phyloP scores from a whole-genome alignment of 352 stramenopile species.

The Globisporangium orthogonon region DNA sequence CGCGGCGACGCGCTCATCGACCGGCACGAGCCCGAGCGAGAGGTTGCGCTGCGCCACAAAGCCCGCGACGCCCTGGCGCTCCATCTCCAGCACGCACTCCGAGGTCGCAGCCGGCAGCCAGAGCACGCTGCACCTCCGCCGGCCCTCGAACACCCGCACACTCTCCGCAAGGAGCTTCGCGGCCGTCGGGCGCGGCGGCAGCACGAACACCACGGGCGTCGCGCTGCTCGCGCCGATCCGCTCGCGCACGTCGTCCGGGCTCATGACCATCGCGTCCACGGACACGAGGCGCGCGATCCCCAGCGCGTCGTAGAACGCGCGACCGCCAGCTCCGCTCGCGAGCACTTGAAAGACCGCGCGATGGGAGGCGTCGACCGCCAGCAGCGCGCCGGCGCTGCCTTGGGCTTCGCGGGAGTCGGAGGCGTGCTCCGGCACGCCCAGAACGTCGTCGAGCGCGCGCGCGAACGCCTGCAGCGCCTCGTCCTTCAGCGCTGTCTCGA shows the following conservation, averaged over 20 bases:
- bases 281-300: constrained; percentile 42
- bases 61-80: constrained; percentile 54
- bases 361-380: constrained; percentile 49
- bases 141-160: constrained; percentile 23
- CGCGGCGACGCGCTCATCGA: constrained; percentile 46
- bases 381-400: constrained; percentile 12
- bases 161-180: constrained; percentile 46
- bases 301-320: constrained; percentile 55
- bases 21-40: constrained; percentile 45
- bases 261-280: constrained; percentile 25
- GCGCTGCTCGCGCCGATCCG: constrained; percentile 15
- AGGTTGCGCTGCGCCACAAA: constrained; percentile 50
- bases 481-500: constrained; percentile 45
- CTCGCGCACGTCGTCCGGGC: constrained; percentile 22
- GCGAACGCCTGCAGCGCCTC: constrained; percentile 44
- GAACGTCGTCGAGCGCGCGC: constrained; percentile 17
- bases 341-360: constrained; percentile 62
- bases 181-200: constrained; percentile 39
- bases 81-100: constrained; percentile 66
- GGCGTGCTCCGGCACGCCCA: constrained; percentile 4
- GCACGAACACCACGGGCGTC: constrained; percentile 39
- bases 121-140: constrained; percentile 33
- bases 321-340: constrained; percentile 52
- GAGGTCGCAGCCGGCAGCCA: constrained; percentile 56
- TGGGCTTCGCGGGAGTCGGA: too few relatives aligned